phyloP scores from a whole-genome alignment of 306 rosid species.

The Lablab purpureus region DNA sequence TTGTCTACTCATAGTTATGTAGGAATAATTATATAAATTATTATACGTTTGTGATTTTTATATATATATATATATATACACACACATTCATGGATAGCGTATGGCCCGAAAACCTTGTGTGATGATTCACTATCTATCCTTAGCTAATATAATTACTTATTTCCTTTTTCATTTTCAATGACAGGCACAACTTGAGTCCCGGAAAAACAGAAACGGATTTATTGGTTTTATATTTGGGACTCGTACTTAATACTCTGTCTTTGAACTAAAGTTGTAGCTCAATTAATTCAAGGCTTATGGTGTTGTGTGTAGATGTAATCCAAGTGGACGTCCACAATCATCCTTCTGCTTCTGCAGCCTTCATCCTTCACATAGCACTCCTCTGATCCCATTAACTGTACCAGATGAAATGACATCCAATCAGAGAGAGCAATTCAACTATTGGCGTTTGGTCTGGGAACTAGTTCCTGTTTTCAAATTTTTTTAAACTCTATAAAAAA shows the following conservation, averaged over 20 bases:
- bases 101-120: neutral
- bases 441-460: neutral
- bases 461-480: neutral
- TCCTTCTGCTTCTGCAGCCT: conserved; percentile 64
- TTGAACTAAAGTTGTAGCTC: neutral
- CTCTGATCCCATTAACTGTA: conserved; percentile 57
- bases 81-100: neutral
- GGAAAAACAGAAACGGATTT: conserved; percentile 14
- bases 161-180: conserved; percentile 1
- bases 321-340: conserved; percentile 77
- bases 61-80: neutral
- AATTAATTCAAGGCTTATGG: conserved; percentile 56
- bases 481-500: neutral
- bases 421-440: neutral
- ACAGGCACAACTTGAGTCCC: neutral
- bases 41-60: neutral
- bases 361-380: conserved; percentile 53
- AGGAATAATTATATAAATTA: neutral
- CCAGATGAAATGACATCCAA: conserved; percentile 30
- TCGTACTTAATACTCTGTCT: conserved; percentile 4
- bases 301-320: conserved; percentile 88
- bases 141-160: conserved; percentile 5
- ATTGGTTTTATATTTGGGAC: conserved; percentile 11
- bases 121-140: neutral
- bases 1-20: neutral